A percentile compares a stretch with the other conserved stretches of the same genome.
phyloP scores from a whole-genome alignment of 139 green algal species.

The Chlorella sp. region DNA sequence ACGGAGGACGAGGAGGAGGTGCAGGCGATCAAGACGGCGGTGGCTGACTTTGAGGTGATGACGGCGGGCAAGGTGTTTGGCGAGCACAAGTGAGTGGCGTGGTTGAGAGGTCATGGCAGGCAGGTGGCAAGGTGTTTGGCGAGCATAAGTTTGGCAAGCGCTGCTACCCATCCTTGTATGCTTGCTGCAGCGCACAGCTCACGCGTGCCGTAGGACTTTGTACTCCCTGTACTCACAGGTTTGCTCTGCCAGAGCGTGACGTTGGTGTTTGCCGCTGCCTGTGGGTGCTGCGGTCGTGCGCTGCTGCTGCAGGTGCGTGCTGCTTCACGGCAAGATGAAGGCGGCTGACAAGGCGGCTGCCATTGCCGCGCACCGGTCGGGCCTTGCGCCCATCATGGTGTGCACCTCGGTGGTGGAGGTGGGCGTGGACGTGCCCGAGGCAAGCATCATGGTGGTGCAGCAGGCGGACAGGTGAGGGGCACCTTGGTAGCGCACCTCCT shows the following conservation, averaged over 20 bases:
- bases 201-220: no score
- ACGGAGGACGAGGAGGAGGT: conserved; percentile 5
- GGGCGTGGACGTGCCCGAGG: conserved; percentile 85
- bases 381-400: conserved; percentile 66
- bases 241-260: no score
- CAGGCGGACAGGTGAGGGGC: conserved; percentile 67
- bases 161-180: no score
- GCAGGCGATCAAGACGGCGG: neutral
- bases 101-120: no score
- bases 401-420: conserved; percentile 86
- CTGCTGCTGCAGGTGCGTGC: conserved; percentile 9
- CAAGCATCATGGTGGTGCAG: conserved; percentile 88
- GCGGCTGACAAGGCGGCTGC: conserved; percentile 60
- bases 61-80: conserved; percentile 18
- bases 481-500: neutral
- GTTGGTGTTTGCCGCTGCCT: no score
- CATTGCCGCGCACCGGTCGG: conserved; percentile 65
- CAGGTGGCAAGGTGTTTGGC: no score
- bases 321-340: conserved; percentile 60
- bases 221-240: no score
- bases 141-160: no score
- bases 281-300: no score
- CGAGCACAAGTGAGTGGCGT: conserved; percentile 33
- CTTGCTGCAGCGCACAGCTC: no score
- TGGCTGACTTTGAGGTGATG: conserved; percentile 15